Evolutionary conservation across 2,329 filamentous ascomycete species (phyloP).

Genomic region (Aspergillus udagawae): DNA sequence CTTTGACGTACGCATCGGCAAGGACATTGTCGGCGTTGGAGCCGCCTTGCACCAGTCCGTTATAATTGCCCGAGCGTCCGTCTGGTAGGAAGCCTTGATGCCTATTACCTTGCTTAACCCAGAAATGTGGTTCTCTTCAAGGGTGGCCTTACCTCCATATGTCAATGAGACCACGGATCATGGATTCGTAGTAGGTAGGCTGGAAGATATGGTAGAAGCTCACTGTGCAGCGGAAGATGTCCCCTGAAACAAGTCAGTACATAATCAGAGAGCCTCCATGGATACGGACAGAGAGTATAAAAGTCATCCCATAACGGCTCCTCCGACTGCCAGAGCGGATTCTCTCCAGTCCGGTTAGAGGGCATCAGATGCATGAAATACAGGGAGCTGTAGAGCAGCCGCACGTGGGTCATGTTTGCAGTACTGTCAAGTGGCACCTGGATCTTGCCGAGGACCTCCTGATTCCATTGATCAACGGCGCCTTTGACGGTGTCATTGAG

Average conservation of each 20-base stretch:
- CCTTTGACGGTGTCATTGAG: background rate
- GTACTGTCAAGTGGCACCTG: slow-evolving; percentile 31
- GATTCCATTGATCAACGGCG: slow-evolving; percentile 1
- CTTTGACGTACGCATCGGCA: slow-evolving; percentile 69
- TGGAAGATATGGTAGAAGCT: slow-evolving; percentile 64
- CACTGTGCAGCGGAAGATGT: slow-evolving; percentile 61
- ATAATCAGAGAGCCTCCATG: background rate
- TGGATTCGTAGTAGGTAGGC: slow-evolving; percentile 59
- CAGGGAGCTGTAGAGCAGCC: slow-evolving; percentile 29
- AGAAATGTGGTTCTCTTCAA: background rate
- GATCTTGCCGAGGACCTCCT: slow-evolving; percentile 39
- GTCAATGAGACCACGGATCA: slow-evolving; percentile 64
- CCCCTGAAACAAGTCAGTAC: slow-evolving; percentile 47
- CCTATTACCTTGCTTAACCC: slow-evolving; percentile 8
- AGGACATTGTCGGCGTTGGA: slow-evolving; percentile 69
- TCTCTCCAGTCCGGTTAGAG: slow-evolving; percentile 67
- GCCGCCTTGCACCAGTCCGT: slow-evolving; percentile 60
- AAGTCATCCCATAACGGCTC: slow-evolving; percentile 70
- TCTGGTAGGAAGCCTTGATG: slow-evolving; percentile 60
- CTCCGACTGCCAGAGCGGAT: slow-evolving; percentile 59
- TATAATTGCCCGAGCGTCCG: slow-evolving; percentile 64
- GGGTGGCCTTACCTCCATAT: slow-evolving; percentile 55
- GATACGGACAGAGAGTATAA: slow-evolving; percentile 52
- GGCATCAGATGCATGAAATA: slow-evolving; percentile 68
- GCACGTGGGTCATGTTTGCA: slow-evolving; percentile 26